Base-by-base conservation (phyloP, 164 flowering plant genomes). In the Nymphaea colorata region DNA sequence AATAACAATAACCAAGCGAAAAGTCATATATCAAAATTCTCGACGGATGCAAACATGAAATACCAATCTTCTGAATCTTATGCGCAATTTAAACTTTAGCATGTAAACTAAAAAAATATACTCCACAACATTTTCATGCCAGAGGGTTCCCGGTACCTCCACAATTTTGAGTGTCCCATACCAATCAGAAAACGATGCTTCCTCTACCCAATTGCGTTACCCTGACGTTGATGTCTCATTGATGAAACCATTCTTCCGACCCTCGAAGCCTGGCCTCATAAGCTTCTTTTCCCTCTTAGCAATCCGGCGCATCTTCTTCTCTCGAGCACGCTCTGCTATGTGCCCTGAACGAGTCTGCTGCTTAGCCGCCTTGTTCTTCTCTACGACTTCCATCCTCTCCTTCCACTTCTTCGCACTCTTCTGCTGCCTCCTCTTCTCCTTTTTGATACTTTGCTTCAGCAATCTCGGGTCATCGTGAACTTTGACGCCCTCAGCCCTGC, bases 221-320 rank as follows among this genome's bases (percentile, higher is more conserved):
- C 57, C 3, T 51, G 8, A 7, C 57, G 14, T 73, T 79, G 67
- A 76, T 43, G 66, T 66, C 42, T 68, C 77, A 74, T 80, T 89
- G 45, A 92, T 81, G 62, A 75, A 88, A 3, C 95, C 91, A 17
- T 83, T 84, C 73, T 86, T 89, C 53, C 91, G 86, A 41, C 97
- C 96, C 77, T 93, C 96, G 66, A 89, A 94, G n/a, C 96, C 98
- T 0, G 97, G 95, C 42, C 97, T 81, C 87, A 91, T 74, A 12
- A 91, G 89, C 81, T 94, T 91, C 76, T 91, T 91, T 82, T 94
- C 97, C 45, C 98, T 80, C 76, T 88, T 94, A 5, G 82, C 95
- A 70, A 94, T 91, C 69, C 76, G 72, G 68, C 85, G 75, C 84
- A 66, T 75, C 80, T 86, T 94, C 86, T 89, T 94, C 61, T 86